Evolutionary conservation across 208 protist genomes (phyloP), one percentile per base, ranked within the genome.

Genomic region (Crithidia expoeki): DNA sequence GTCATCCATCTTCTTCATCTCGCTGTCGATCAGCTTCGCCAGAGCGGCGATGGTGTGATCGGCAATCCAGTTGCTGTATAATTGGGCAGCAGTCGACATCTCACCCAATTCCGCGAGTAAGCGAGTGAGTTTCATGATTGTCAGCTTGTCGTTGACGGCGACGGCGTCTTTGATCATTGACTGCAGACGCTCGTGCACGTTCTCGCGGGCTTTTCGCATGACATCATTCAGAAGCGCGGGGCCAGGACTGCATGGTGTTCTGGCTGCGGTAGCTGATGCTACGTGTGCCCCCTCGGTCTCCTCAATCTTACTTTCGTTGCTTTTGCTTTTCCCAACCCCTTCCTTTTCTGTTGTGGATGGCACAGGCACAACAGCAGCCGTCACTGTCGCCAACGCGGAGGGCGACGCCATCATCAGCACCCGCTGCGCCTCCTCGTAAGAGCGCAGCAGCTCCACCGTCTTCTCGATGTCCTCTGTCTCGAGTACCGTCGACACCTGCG

Each of bases 1-100:
- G 62, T 86, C 79, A 33, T 85, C 81, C 83, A 92, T 94, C 68
- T 91, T 91, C 16, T 70, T 56, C 61, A 96, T 83, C 68, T 96
- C 88, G 7, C 68, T 51, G 23, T 86, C 78, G 17, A 96, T 89
- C 30, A 91, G 79, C 55, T 80, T 83, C 47, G 85, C 77, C 23
- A 94, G 59, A 3, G 78, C 56, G 55, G 56, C 62, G 40, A 90
- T 82, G 4, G 86, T 94, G 65, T 90, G 77, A 25, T 88, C 78
- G 53, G 84, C 86, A 33, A 94, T 75, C 83, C 83, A 93, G 36
- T 58, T 73, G 65, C 80, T 82, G 78, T 96, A 96, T 9, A 88
- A 65, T 2, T 25, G 49, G 30, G 79, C 72, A 2, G 79, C 84
- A 44, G 81, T 71, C 9, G 79, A 53, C 23, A 21, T 49, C 32